A percentile compares a stretch with the other conserved stretches of the same genome.
These are phyloP conservation scores for Yamadazyma sp. DNA, from an alignment of 805 yeast species.

Conservation along the genomic window DNA sequence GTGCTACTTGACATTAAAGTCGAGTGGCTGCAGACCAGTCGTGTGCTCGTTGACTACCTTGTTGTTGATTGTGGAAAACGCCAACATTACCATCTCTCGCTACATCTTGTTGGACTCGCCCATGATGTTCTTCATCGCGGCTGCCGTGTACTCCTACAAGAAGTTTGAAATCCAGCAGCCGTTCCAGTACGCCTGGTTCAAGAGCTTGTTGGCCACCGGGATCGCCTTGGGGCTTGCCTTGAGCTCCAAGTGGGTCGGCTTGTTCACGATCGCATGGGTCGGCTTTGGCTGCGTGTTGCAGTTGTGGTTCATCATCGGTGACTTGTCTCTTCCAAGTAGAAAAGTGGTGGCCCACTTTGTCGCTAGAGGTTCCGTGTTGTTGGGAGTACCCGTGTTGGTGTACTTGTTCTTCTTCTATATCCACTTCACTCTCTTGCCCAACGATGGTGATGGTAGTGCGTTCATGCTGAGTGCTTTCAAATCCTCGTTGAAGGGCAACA, in stretches of 20 bases:
- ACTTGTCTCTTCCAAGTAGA: constrained; percentile 50
- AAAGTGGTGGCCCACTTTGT: constrained; percentile 48
- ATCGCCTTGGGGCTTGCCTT: constrained; percentile 71
- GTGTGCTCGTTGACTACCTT: constrained; percentile 59
- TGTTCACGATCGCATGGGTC: constrained; percentile 78
- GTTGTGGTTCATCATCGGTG: constrained; percentile 74
- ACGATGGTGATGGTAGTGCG: constrained; percentile 70
- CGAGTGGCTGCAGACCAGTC: constrained; percentile 67
- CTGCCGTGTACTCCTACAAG: constrained; percentile 62
- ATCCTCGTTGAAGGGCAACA: constrained; percentile 57
- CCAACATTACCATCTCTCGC: constrained; percentile 69
- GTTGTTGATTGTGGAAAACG: constrained; percentile 62
- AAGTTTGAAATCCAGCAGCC: constrained; percentile 66
- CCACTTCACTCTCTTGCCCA: constrained; percentile 57
- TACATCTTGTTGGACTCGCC: constrained; percentile 77
- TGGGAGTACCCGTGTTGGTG: constrained; percentile 58
- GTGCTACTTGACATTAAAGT: constrained; percentile 65
- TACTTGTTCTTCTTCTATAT: constrained; percentile 60
- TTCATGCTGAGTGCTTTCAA: constrained; percentile 75
- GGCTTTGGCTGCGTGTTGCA: constrained; percentile 61
- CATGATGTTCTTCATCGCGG: constrained; percentile 72
- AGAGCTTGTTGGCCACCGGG: constrained; percentile 62
- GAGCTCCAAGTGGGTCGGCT: constrained; percentile 82
- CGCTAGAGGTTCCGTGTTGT: constrained; percentile 51
- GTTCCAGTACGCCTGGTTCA: constrained; percentile 56